Conservation (phyloP, 2,329 filamentous ascomycete genomes). For the Coniella lustricola region DNA sequence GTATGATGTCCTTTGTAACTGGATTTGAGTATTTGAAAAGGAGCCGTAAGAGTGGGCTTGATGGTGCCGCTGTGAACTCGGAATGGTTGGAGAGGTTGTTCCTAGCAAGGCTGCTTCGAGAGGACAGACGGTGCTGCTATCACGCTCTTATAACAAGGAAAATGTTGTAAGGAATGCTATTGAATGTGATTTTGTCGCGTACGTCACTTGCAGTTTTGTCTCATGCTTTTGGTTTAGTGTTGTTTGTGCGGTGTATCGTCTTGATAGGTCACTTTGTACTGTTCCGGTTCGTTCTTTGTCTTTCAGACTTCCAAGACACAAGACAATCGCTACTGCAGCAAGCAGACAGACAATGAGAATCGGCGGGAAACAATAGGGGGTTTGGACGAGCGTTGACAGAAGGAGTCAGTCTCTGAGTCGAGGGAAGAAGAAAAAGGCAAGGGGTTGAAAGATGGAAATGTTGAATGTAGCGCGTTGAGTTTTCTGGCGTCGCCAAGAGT, state of each 20-base stretch:
- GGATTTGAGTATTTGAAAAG: too few relatives aligned
- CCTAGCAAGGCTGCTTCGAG: too few relatives aligned
- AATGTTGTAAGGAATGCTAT: background rate
- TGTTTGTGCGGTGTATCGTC: background rate
- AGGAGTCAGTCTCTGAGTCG: background rate
- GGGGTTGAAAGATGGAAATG: background rate
- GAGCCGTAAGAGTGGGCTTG: too few relatives aligned
- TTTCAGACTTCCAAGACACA: background rate
- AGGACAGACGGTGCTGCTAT: too few relatives aligned
- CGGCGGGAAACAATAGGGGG: background rate
- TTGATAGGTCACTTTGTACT: background rate
- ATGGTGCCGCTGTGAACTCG: too few relatives aligned
- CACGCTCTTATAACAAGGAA: too few relatives aligned
- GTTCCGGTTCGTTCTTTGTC: background rate
- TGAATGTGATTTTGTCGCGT: background rate
- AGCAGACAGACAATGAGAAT: background rate
- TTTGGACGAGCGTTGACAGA: background rate
- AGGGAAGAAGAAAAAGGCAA: background rate
- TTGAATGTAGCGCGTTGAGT: background rate
- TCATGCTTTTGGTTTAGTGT: background rate
- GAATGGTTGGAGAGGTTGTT: too few relatives aligned
- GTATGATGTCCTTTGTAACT: background rate
- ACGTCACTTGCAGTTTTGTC: too few relatives aligned
- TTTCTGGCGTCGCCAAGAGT: background rate
- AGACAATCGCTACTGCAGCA: background rate